Base-by-base conservation (phyloP, 179 eudicot genomes). In the Actinidia arguta region DNA sequence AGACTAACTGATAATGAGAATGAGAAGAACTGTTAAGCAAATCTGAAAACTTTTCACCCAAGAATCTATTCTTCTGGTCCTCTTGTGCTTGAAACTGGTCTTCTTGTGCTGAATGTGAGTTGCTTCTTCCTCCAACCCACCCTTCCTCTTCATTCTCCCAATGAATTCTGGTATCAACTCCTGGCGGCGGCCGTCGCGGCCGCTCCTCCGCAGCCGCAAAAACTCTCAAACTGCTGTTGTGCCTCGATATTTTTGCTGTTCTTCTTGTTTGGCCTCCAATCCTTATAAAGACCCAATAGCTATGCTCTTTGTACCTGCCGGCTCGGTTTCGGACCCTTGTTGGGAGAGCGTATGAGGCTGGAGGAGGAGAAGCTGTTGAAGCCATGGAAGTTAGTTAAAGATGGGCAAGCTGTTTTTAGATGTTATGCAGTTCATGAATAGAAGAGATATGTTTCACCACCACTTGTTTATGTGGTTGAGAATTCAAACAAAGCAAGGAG, bases 101-200 rank as follows among this genome's bases (percentile, higher is more conserved):
- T 73, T 85, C 66, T 27, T 68, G 51, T 9, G 77, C 55, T 20
- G 82, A 70, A 4, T 59, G 27, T 25, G 86, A 73, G 10, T 67
- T 36, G 71, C 20, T 83, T 16, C 48, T 78, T 13, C 92, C 93
- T 72, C 98, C 98, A 59, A 95, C 73, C 98, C 97, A 93, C 0
- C 98, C 97, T 52, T 95, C 97, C 52, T 93, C 92, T 18, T 95
- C 97, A 58, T 76, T 93, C 76, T 91, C 92, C 97, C 98, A 95
- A 25, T 95, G 98, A 78, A 95, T 93, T 79, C 97, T 89, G 24
- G 98, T 95, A 69, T 95, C 98, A 17, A 88, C 90, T 5, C 89
- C 97, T n/a, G 48, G 72, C 5, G 94, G 91, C 27, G 89, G 85
- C 48, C 54, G 82, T 11, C 52, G 47, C 27, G 27, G 62, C 22